A percentile compares a stretch with the other conserved stretches of the same genome.
Conservation (phyloP, 1,284 basidiomycete species). For the Flammula alnicola region DNA sequence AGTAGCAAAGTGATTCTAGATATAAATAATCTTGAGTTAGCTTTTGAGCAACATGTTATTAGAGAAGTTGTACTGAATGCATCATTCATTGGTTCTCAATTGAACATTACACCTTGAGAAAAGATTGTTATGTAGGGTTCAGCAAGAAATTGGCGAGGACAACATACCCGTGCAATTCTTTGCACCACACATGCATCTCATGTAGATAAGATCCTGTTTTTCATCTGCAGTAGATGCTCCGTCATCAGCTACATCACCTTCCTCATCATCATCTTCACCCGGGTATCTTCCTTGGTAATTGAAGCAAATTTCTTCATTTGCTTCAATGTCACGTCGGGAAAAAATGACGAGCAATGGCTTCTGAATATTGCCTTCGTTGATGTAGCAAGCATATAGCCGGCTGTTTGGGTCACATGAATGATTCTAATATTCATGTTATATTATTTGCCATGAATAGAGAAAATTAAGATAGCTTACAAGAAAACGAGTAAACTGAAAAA, state of each 20-base stretch:
- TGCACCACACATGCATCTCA: slow-evolving; percentile 56
- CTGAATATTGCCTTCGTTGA: slow-evolving; percentile 63
- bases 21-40: no score
- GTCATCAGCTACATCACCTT: slow-evolving; percentile 25
- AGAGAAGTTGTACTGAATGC: no score
- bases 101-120: slow-evolving; percentile 17
- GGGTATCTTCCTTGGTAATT: slow-evolving; percentile 66
- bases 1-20: no score
- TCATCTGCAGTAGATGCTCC: slow-evolving; percentile 39
- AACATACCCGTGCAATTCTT: slow-evolving; percentile 46
- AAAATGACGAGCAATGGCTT: slow-evolving; percentile 76
- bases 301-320: slow-evolving; percentile 82
- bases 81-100: no score
- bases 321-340: slow-evolving; percentile 63
- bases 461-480: slow-evolving; percentile 44
- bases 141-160: slow-evolving; percentile 10
- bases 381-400: slow-evolving; percentile 69
- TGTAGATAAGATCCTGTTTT: slow-evolving; percentile 51
- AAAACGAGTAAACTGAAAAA: slow-evolving; percentile 67
- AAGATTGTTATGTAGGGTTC: background rate
- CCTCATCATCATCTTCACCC: slow-evolving; percentile 45
- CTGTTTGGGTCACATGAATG: slow-evolving; percentile 92
- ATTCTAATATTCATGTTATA: slow-evolving; percentile 55
- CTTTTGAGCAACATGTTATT: no score
- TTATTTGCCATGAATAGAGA: background rate